These are phyloP conservation scores for Nothomitra cinnamomea DNA, from an alignment of 2,329 filamentous ascomycete genomes.

Conservation along the genomic window DNA sequence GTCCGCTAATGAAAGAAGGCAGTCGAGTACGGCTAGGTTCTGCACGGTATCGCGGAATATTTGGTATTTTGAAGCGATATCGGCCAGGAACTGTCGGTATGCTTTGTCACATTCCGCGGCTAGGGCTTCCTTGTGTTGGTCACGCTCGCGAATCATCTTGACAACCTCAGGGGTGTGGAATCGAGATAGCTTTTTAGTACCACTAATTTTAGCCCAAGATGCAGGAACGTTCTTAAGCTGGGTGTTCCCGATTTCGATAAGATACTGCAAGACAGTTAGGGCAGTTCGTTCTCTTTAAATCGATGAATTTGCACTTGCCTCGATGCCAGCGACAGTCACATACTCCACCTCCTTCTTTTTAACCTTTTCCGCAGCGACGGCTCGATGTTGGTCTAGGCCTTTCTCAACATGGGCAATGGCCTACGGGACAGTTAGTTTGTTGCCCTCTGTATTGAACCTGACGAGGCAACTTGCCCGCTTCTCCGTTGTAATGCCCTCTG, in stretches of 20 bases:
- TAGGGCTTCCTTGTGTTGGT: conserved; percentile 87
- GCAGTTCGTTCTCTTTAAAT: not conserved
- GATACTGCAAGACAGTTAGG: conserved; percentile 37
- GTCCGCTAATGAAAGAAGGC: conserved; percentile 68
- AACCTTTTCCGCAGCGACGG: conserved; percentile 53
- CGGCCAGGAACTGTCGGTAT: conserved; percentile 52
- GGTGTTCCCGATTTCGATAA: conserved; percentile 78
- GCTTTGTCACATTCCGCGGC: conserved; percentile 81
- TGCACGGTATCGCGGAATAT: conserved; percentile 76
- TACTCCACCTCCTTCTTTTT: conserved; percentile 59
- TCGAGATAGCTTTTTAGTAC: conserved; percentile 78
- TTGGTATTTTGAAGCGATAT: conserved; percentile 74
- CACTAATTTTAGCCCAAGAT: conserved; percentile 86
- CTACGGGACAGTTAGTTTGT: conserved; percentile 4
- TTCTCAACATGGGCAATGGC: conserved; percentile 86
- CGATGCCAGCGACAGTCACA: conserved; percentile 72
- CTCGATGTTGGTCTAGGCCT: conserved; percentile 63
- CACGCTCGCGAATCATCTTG: conserved; percentile 65
- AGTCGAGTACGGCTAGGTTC: conserved; percentile 74
- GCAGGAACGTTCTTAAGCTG: conserved; percentile 78
- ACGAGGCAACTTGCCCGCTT: conserved; percentile 36
- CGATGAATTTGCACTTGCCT: conserved; percentile 1
- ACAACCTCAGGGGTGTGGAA: conserved; percentile 92
- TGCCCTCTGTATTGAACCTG: not conserved
- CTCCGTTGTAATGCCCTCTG: conserved; percentile 72